These are phyloP conservation scores for Pseudocercospora fijiensis DNA, from an alignment of 2,329 filamentous ascomycete genomes.

Conservation along the genomic window DNA sequence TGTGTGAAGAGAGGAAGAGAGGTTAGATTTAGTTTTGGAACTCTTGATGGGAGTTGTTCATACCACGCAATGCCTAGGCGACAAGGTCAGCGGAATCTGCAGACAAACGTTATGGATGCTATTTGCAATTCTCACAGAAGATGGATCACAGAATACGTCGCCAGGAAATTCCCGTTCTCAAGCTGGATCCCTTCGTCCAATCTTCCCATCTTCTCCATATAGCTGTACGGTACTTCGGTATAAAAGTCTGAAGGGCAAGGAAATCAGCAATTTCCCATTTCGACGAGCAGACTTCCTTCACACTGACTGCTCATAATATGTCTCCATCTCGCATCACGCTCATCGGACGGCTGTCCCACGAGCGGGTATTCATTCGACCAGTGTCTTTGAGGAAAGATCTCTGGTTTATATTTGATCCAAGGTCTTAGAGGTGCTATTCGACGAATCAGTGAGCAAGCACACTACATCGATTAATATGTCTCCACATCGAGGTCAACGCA, in stretches of 20 bases:
- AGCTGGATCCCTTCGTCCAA: constrained; percentile 1
- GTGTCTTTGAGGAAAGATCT: background rate
- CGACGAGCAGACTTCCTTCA: background rate
- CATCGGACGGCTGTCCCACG: constrained; percentile 2
- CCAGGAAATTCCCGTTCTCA: constrained; percentile 3
- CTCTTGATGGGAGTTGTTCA: background rate
- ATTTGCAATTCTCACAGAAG: background rate
- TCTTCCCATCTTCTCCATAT: constrained; percentile 6
- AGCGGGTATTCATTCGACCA: constrained; percentile 8
- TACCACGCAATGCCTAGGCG: background rate
- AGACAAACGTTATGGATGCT: no score
- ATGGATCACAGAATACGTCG: constrained; percentile 7
- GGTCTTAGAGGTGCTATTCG: constrained; percentile 1
- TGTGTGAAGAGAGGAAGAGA: background rate
- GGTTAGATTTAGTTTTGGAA: background rate
- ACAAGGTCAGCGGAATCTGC: background rate
- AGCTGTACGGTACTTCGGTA: background rate
- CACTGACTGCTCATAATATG: constrained; percentile 1
- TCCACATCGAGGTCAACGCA: background rate
- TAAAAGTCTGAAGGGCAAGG: background rate
- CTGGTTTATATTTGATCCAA: constrained; percentile 1
- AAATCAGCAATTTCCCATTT: background rate
- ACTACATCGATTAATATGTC: background rate
- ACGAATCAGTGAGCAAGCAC: background rate
- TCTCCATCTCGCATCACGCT: constrained; percentile 5